These are phyloP conservation scores for Mimosa pudica DNA, from an alignment of 306 rosid genomes.

Conservation along the genomic window DNA sequence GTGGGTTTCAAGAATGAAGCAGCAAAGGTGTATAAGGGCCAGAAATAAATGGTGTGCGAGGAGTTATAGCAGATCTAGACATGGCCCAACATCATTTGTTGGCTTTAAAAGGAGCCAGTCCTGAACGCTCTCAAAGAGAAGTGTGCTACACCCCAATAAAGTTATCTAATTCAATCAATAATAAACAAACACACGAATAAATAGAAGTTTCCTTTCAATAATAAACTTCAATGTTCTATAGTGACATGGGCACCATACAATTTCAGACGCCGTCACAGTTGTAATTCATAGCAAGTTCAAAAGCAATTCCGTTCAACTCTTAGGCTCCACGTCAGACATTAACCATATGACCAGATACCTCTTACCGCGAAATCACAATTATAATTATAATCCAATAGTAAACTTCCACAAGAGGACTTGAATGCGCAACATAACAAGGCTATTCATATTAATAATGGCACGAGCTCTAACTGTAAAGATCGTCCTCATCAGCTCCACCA, in stretches of 20 bases:
- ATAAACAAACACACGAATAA: neutral
- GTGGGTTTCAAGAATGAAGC: no score
- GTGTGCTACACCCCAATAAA: neutral
- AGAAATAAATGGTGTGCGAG: neutral
- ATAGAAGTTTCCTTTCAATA: neutral
- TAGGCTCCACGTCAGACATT: neutral
- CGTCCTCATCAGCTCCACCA: constrained; percentile 91
- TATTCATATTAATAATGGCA: neutral
- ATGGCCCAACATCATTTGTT: neutral
- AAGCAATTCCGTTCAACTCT: constrained; percentile 19
- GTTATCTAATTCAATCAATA: neutral
- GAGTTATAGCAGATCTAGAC: neutral
- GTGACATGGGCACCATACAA: constrained; percentile 27
- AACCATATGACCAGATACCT: constrained; percentile 25
- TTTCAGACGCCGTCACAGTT: constrained; percentile 22
- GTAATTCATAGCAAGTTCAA: constrained; percentile 5
- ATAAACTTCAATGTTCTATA: neutral
- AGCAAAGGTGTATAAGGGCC: no score
- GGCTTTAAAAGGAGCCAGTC: neutral
- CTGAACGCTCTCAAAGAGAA: neutral
- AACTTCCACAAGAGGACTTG: constrained; percentile 10
- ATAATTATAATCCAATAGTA: constrained; percentile 34
- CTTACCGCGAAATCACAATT: constrained; percentile 24
- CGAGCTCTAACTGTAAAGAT: constrained; percentile 79
- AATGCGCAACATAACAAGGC: constrained; percentile 30